phyloP scores from a whole-genome alignment of 2,329 filamentous ascomycete species.

The Anthostomella pinea region DNA sequence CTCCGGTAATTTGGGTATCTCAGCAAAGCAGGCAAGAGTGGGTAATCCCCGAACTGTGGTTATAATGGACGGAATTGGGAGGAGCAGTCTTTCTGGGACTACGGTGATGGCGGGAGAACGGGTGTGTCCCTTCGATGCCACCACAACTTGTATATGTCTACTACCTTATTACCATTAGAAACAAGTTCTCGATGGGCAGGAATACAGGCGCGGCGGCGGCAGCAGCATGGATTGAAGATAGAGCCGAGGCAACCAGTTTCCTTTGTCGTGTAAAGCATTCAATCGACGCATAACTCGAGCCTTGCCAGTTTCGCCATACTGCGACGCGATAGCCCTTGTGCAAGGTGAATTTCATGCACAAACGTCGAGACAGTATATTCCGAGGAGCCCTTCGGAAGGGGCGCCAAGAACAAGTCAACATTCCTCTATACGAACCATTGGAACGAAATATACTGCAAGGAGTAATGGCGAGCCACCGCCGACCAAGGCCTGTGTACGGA shows the following conservation, averaged over 20 bases:
- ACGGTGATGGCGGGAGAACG: slow-evolving; percentile 6
- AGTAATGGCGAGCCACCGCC: too few species aligned
- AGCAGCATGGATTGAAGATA: slow-evolving; percentile 12
- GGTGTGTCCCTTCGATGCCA: slow-evolving; percentile 10
- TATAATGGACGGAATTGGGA: slow-evolving; percentile 2
- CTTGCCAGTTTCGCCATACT: too few species aligned
- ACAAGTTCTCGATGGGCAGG: slow-evolving; percentile 6
- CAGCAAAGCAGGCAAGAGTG: background rate
- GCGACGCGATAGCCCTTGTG: too few species aligned
- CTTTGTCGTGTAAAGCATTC: slow-evolving; percentile 21
- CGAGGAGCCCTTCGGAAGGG: too few species aligned
- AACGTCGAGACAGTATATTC: too few species aligned
- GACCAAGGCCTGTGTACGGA: too few species aligned
- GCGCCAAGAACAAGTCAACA: too few species aligned
- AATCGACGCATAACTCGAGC: slow-evolving; percentile 8
- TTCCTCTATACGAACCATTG: too few species aligned
- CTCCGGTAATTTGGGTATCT: background rate
- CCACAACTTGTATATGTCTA: slow-evolving; percentile 21
- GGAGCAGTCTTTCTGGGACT: slow-evolving; percentile 5
- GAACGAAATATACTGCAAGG: too few species aligned
- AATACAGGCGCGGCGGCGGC: slow-evolving; percentile 2
- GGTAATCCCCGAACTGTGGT: background rate
- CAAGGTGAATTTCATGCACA: too few species aligned
- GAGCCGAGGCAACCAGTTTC: slow-evolving; percentile 10
- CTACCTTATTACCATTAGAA: slow-evolving; percentile 16